Percentiles rank a stretch among this genome's conserved stretches.
Conservation (phyloP, 2,329 filamentous ascomycete species). For the Orbilia blumenaviensis region DNA sequence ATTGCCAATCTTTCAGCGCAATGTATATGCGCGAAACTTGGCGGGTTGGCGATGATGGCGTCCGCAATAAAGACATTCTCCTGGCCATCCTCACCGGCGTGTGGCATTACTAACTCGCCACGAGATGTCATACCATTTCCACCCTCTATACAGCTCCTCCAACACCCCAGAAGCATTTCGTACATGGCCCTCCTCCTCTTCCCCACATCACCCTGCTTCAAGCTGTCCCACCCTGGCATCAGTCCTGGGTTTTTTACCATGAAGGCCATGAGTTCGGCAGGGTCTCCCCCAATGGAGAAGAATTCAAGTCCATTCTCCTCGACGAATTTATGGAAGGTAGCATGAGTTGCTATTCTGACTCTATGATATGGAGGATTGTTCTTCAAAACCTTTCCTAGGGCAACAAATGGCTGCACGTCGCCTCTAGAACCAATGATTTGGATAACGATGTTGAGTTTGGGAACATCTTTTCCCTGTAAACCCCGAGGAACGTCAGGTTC, state of each 20-base stretch:
- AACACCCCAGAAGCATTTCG: constrained; percentile 83
- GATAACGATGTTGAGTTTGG: constrained; percentile 76
- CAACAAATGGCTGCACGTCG: constrained; percentile 82
- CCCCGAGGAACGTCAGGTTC: constrained; percentile 43
- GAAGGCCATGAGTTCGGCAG: constrained; percentile 81
- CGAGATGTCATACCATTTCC: constrained; percentile 57
- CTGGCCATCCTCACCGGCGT: constrained; percentile 55
- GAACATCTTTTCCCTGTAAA: constrained; percentile 45
- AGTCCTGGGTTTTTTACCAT: constrained; percentile 90
- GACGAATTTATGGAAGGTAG: constrained; percentile 74
- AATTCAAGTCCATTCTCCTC: constrained; percentile 77
- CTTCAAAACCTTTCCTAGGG: constrained; percentile 76
- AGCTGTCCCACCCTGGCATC: constrained; percentile 80
- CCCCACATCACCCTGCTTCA: constrained; percentile 79
- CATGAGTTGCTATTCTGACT: constrained; percentile 77
- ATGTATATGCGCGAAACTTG: constrained; percentile 79
- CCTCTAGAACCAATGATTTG: constrained; percentile 84
- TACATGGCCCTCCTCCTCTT: constrained; percentile 78
- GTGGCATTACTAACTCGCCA: constrained; percentile 50
- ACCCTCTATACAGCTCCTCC: constrained; percentile 82
- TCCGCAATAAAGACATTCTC: constrained; percentile 75
- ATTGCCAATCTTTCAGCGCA: constrained; percentile 78
- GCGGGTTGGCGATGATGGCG: constrained; percentile 80
- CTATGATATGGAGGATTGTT: constrained; percentile 74
- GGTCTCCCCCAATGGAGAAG: constrained; percentile 79